These are phyloP conservation scores for Phaeotremella fagi DNA, from an alignment of 768 basidiomycete genomes.

Conservation along the genomic window DNA sequence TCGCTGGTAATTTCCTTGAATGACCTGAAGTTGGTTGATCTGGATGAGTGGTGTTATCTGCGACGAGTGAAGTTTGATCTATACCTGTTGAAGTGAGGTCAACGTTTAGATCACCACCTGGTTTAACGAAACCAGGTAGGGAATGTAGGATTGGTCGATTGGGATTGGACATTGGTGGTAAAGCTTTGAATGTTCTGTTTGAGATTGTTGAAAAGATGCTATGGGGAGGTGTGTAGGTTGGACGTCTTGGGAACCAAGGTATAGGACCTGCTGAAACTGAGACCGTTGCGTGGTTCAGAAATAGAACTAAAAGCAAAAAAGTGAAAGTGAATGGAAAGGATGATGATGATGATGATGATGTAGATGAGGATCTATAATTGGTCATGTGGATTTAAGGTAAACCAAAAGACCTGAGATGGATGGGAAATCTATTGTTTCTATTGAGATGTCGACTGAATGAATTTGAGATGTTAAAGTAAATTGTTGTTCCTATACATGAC, in stretches of 20 bases:
- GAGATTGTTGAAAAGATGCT: constrained; percentile 7
- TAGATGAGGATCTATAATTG: no score
- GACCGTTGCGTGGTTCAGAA: background rate
- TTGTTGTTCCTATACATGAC: no score
- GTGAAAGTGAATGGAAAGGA: background rate
- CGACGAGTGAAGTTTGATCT: background rate
- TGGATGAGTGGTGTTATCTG: background rate
- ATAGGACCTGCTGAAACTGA: background rate
- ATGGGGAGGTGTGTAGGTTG: constrained; percentile 5
- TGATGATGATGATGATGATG: no score
- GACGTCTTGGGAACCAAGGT: background rate
- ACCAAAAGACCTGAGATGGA: no score
- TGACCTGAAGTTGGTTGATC: constrained; percentile 9
- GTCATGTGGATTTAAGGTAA: no score
- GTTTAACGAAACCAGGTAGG: constrained; percentile 4
- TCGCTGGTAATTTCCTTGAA: constrained; percentile 11
- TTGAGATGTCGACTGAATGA: no score
- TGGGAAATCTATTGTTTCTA: no score
- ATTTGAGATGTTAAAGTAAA: no score
- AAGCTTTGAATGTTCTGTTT: constrained; percentile 12
- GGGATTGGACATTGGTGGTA: constrained; percentile 19
- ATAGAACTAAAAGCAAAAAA: background rate
- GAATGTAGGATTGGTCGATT: constrained; percentile 13
- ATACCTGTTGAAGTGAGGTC: background rate
- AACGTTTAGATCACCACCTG: background rate